phyloP scores from a whole-genome alignment of 805 yeast species.

The Schwanniomyces pseudopolymorphus region DNA sequence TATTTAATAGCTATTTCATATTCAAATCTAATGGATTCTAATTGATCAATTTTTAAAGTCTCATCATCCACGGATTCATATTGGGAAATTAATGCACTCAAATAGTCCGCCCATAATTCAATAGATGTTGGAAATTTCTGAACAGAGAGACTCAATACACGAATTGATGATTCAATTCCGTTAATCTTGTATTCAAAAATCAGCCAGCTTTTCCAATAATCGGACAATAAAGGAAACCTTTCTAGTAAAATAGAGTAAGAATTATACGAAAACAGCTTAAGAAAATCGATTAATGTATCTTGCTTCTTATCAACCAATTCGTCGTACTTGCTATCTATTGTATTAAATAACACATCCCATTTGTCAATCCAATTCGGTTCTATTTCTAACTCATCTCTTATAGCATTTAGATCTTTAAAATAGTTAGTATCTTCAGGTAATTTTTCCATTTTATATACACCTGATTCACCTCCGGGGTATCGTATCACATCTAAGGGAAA shows the following conservation, averaged over 20 bases:
- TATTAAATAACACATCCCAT: conserved; percentile 40
- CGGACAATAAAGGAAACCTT: conserved; percentile 57
- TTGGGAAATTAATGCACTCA: conserved; percentile 48
- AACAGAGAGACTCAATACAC: conserved; percentile 44
- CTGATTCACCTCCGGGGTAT: not conserved
- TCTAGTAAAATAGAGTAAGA: conserved; percentile 37
- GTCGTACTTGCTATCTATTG: conserved; percentile 21
- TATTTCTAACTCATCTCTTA: conserved; percentile 5
- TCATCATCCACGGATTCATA: conserved; percentile 20
- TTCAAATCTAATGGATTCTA: conserved; percentile 31
- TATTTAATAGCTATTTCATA: conserved; percentile 49
- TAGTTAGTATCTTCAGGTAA: not conserved
- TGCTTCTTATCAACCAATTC: conserved; percentile 9
- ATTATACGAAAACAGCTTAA: conserved; percentile 15
- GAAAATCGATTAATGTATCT: conserved; percentile 11
- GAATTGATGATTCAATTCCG: conserved; percentile 53
- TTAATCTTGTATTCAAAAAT: conserved; percentile 54
- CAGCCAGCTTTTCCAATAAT: conserved; percentile 64
- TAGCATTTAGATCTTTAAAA: not conserved
- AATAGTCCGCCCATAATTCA: conserved; percentile 69
- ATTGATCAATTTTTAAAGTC: conserved; percentile 16
- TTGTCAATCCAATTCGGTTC: conserved; percentile 32
- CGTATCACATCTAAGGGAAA: not conserved
- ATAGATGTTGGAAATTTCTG: conserved; percentile 54
- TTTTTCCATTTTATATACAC: not conserved